Evolutionary conservation across 257 asterid genomes (phyloP), one percentile per base, ranked within the genome.

Genomic region (Gentiana straminea): DNA sequence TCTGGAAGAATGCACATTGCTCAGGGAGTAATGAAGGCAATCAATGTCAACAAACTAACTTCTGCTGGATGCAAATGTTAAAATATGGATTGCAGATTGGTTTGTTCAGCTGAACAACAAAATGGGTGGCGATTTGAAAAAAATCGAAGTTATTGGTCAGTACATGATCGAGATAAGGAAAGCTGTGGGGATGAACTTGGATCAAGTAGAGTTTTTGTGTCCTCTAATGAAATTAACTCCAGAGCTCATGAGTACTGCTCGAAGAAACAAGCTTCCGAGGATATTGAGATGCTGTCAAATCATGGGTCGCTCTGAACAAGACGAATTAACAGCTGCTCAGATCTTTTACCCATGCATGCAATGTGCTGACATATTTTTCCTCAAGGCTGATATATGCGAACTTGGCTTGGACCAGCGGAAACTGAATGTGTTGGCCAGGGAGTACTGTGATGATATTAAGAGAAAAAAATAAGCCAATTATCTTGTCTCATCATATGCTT

Each of bases 281-380:
- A 72, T 89, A 35, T 0, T 76, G 61, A 79, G 97, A 74, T 88
- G 97, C 70, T 74, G 84, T 61, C 91, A 81, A 73, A 82, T 85
- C 58, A 85, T 85, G 97, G 97, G 95, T 35, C 97, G 94, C 54
- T 65, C 86, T 1, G 94, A 83, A 55, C 81, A 83, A 74, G 95
- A 88, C 51, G 96, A 88, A 52, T 64, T 88, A 49, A 70, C 94
- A 0, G 94, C 91, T 0, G 95, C 95, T 9, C 97, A 88, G 71
- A 85, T 88, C 63, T 79, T 88, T 66, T 88, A 88, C 64, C 94
- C 94, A 0, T 88, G 97, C 78, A 88, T 88, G 97, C 97, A 88
- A 9, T 88, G 97, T 65, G 97, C 97, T 52, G 95, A 88, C 64
- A 68, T 88, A 53, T 84, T 88, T 58, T 84, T 88, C 64, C 87